Conservation (phyloP, 148 eudicot species). For the Fagopyrum homotropicum region DNA sequence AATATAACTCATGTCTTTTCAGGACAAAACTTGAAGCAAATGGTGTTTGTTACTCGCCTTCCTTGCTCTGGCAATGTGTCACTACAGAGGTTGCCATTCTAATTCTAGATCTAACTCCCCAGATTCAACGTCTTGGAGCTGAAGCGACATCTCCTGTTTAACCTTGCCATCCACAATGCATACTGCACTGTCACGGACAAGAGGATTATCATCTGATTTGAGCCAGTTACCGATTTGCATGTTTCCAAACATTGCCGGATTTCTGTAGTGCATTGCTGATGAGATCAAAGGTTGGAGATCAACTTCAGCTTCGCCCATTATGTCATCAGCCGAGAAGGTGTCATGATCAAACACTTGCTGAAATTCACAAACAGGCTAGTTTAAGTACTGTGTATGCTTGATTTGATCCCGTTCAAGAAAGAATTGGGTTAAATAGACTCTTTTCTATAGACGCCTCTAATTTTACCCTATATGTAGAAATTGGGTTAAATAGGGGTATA, state of each 20-base stretch:
- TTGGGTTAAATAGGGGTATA: no score
- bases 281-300: constrained; percentile 87
- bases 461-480: no score
- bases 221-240: constrained; percentile 96
- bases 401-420: no score
- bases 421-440: no score
- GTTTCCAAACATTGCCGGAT: constrained; percentile 62
- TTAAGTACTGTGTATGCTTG: no score
- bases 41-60: neutral
- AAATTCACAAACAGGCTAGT: constrained; percentile 4
- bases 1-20: neutral
- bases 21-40: neutral
- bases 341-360: constrained; percentile 92
- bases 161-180: constrained; percentile 72
- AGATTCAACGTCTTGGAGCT: constrained; percentile 92
- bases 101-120: constrained; percentile 69
- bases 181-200: constrained; percentile 68
- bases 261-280: constrained; percentile 79
- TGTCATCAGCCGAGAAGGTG: constrained; percentile 91
- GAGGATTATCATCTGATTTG: constrained; percentile 72
- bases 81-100: constrained; percentile 84
- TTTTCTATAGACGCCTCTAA: no score
- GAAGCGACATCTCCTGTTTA: constrained; percentile 49
- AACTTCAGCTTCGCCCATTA: constrained; percentile 91
- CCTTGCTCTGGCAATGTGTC: neutral